Percentiles rank a stretch among this genome's conserved stretches.
phyloP scores from a whole-genome alignment of 2,329 filamentous ascomycete species.

The Diplocarpon mali region DNA sequence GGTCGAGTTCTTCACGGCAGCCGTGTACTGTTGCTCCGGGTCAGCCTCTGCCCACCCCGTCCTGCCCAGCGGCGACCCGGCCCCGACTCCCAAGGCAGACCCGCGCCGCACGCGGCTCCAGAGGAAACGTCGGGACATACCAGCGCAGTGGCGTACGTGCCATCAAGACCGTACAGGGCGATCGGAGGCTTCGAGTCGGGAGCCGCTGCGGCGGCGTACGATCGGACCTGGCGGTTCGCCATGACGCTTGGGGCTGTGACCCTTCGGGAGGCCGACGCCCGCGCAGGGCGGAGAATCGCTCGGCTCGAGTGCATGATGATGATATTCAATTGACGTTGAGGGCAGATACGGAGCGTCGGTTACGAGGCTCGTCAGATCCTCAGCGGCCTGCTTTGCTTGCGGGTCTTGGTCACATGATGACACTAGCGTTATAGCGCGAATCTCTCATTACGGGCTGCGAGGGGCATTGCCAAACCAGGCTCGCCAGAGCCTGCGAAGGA shows the following conservation, averaged over 20 bases:
- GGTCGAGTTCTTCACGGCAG: conserved; percentile 74
- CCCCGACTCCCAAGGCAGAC: conserved; percentile 7
- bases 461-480: no score
- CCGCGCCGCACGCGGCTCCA: neutral
- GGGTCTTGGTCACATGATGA: neutral
- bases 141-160: conserved; percentile 96
- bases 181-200: conserved; percentile 72
- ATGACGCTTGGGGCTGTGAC: conserved; percentile 30
- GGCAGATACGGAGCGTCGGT: conserved; percentile 1
- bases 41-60: conserved; percentile 6
- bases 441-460: no score
- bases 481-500: no score
- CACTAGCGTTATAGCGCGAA: no score
- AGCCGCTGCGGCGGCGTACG: conserved; percentile 54
- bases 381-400: neutral
- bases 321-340: conserved; percentile 22
- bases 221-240: conserved; percentile 54
- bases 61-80: neutral
- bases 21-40: conserved; percentile 66
- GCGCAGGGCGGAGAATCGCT: conserved; percentile 25
- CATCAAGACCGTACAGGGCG: conserved; percentile 88
- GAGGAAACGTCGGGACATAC: conserved; percentile 45
- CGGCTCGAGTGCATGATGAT: conserved; percentile 27
- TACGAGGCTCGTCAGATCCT: neutral
- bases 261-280: conserved; percentile 21